Conservation (phyloP, 306 rosid species). For the Amphicarpaea edgeworthii region DNA sequence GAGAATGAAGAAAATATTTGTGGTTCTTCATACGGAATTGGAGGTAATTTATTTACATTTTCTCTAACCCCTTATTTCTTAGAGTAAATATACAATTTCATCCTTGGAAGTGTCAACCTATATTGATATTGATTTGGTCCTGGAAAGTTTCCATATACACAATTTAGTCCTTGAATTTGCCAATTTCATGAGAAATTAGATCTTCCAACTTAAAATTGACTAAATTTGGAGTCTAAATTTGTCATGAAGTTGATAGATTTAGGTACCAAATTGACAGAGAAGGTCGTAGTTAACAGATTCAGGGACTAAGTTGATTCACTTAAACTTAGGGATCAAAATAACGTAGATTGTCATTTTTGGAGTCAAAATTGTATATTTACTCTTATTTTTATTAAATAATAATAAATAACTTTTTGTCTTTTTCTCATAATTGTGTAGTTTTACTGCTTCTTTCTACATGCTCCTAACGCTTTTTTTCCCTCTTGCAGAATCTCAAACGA, state of each 20-base stretch:
- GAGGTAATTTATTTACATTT: conserved; percentile 61
- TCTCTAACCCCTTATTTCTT: conserved; percentile 9
- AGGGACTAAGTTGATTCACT: neutral
- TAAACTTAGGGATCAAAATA: neutral
- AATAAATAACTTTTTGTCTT: neutral
- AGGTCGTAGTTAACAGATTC: neutral
- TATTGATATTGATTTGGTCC: neutral
- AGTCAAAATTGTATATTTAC: neutral
- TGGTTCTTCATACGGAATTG: conserved; percentile 84
- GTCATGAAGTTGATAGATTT: neutral
- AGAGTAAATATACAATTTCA: neutral
- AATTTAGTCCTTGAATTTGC: neutral
- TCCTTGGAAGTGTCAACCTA: neutral
- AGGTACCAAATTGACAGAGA: neutral
- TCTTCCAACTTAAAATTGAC: neutral
- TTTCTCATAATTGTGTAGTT: neutral
- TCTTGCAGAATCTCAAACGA: conserved; percentile 77
- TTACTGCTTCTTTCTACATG: conserved; percentile 10
- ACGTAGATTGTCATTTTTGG: neutral
- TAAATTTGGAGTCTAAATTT: neutral
- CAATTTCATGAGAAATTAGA: neutral
- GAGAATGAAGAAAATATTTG: conserved; percentile 89
- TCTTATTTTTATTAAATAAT: neutral
- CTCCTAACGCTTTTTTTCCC: conserved; percentile 29
- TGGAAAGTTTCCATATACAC: neutral